Percentiles rank a stretch among this genome's conserved stretches.
phyloP scores from a whole-genome alignment of 192 early-diverging fungal genomes.

The Gryganskiella cystojenkinii region DNA sequence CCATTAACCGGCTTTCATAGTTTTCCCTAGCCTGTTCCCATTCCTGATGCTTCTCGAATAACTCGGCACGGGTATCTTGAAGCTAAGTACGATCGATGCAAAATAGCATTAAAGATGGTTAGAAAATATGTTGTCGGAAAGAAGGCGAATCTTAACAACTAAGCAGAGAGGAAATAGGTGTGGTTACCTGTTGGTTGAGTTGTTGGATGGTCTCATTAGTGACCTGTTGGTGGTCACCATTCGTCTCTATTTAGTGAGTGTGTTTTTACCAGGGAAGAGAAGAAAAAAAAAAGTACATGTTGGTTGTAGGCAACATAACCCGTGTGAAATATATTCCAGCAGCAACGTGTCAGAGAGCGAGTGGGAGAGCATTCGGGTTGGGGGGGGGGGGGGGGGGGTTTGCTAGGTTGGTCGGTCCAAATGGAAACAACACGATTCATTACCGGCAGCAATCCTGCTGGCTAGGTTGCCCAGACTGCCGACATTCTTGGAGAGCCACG shows the following conservation, averaged over 20 bases:
- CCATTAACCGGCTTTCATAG: slow-evolving; percentile 36
- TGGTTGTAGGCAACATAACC: neutral
- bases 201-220: slow-evolving; percentile 22
- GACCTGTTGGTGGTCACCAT: slow-evolving; percentile 34
- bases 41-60: slow-evolving; percentile 28
- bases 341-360: slow-evolving; percentile 9
- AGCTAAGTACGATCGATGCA: slow-evolving; percentile 19
- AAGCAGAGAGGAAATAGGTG: neutral
- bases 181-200: slow-evolving; percentile 34
- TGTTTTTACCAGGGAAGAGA: neutral
- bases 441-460: slow-evolving; percentile 49
- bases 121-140: neutral
- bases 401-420: neutral
- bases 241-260: slow-evolving; percentile 29
- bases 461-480: slow-evolving; percentile 50
- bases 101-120: neutral
- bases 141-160: neutral
- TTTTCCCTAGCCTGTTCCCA: slow-evolving; percentile 43
- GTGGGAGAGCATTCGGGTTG: neutral
- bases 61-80: slow-evolving; percentile 24
- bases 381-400: neutral
- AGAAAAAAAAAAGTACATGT: neutral
- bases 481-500: slow-evolving; percentile 53
- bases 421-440: neutral
- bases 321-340: neutral